These are phyloP conservation scores for Mycosphaerelloides madeirae DNA, from an alignment of 2,329 filamentous ascomycete genomes.

Conservation along the genomic window DNA sequence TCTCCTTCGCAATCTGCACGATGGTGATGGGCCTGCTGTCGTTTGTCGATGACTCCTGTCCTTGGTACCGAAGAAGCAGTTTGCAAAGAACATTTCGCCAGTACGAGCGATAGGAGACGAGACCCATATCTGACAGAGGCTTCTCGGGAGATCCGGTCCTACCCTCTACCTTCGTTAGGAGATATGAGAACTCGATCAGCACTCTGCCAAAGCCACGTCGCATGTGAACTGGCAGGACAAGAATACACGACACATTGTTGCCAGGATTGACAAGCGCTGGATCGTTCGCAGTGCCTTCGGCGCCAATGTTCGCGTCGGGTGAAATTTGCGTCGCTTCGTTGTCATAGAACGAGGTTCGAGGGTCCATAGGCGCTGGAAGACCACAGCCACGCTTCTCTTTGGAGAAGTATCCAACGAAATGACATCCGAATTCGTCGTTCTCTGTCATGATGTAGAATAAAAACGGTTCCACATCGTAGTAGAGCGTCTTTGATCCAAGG, in stretches of 20 bases:
- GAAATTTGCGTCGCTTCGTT: not conserved
- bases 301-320: not conserved
- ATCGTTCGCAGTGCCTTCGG: slow-evolving; percentile 23
- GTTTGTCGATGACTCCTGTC: slow-evolving; percentile 23
- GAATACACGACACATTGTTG: slow-evolving; percentile 96
- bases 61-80: slow-evolving; percentile 65
- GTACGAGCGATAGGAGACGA: slow-evolving; percentile 96
- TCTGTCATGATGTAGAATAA: slow-evolving; percentile 96
- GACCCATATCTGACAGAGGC: slow-evolving; percentile 92
- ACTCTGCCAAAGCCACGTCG: slow-evolving; percentile 95
- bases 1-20: slow-evolving; percentile 72
- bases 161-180: slow-evolving; percentile 84
- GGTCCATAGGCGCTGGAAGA: slow-evolving; percentile 64
- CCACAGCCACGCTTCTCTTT: slow-evolving; percentile 74
- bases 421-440: slow-evolving; percentile 84
- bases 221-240: slow-evolving; percentile 93
- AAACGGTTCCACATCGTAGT: slow-evolving; percentile 97
- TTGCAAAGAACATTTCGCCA: slow-evolving; percentile 88
- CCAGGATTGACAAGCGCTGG: slow-evolving; percentile 32
- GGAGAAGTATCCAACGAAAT: slow-evolving; percentile 98
- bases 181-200: slow-evolving; percentile 96
- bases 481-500: slow-evolving; percentile 95
- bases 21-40: slow-evolving; percentile 43
- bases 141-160: slow-evolving; percentile 97
- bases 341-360: slow-evolving; percentile 26